phyloP scores from a whole-genome alignment of 1,139 yeast species.

The Scheffersomyces quercinus region DNA sequence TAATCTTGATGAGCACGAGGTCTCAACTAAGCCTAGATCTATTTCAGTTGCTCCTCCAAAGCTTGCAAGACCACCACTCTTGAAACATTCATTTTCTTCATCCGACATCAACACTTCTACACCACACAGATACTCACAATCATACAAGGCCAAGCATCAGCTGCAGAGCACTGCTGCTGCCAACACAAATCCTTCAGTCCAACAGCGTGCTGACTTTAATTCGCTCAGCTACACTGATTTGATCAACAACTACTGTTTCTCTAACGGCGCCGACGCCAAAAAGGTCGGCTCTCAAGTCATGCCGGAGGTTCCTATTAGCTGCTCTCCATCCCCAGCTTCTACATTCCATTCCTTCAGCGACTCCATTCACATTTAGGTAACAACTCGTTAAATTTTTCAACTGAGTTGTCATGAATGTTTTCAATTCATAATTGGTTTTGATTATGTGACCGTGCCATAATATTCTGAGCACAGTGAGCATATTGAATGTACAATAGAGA shows the following conservation, averaged over 20 bases:
- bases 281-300: not conserved
- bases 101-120: conserved; percentile 21
- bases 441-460: too few relatives aligned
- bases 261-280: conserved; percentile 21
- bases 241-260: conserved; percentile 35
- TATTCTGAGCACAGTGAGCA: too few relatives aligned
- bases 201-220: conserved; percentile 6
- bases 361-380: conserved; percentile 27
- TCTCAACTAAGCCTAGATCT: conserved; percentile 1
- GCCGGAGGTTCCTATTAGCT: conserved; percentile 1
- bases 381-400: too few relatives aligned
- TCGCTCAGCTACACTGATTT: conserved; percentile 32
- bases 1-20: conserved; percentile 8
- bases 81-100: conserved; percentile 25
- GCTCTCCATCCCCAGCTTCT: conserved; percentile 23
- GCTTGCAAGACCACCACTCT: conserved; percentile 17
- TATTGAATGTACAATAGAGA: too few relatives aligned
- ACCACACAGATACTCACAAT: conserved; percentile 19
- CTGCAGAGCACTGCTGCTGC: conserved; percentile 2
- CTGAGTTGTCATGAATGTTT: too few relatives aligned
- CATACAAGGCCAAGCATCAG: conserved; percentile 17
- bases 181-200: not conserved
- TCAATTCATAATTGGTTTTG: too few relatives aligned
- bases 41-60: conserved; percentile 1
- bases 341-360: conserved; percentile 36